These are phyloP conservation scores for Stylonectria norvegica DNA, from an alignment of 2,329 filamentous ascomycete species.

Conservation along the genomic window DNA sequence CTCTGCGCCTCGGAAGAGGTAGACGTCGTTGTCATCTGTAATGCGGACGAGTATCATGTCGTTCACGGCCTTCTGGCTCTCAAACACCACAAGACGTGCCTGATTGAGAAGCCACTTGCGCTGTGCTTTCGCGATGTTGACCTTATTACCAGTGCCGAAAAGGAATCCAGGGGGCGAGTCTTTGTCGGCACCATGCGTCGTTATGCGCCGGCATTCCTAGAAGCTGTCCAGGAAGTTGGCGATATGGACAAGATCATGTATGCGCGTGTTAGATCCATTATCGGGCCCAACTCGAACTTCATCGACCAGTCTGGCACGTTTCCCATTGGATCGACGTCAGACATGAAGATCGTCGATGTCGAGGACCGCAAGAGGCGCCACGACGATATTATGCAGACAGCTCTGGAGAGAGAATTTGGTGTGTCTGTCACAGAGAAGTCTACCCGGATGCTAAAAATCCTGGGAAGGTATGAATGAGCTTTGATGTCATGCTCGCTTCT, in stretches of 20 bases:
- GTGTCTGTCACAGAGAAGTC: constrained; percentile 4
- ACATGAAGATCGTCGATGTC: neutral
- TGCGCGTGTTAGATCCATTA: constrained; percentile 40
- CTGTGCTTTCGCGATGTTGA: constrained; percentile 46
- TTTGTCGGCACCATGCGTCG: constrained; percentile 61
- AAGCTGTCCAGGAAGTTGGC: constrained; percentile 52
- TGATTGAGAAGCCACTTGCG: constrained; percentile 58
- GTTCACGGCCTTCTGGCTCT: constrained; percentile 50
- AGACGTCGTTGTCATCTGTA: constrained; percentile 53
- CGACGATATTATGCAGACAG: neutral
- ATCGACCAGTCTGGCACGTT: constrained; percentile 16
- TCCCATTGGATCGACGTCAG: constrained; percentile 11
- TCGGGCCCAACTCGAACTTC: constrained; percentile 12
- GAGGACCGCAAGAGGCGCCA: constrained; percentile 1
- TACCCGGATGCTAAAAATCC: constrained; percentile 3
- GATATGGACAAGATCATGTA: constrained; percentile 52
- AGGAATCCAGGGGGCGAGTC: constrained; percentile 39
- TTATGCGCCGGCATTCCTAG: constrained; percentile 53
- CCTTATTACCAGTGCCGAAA: constrained; percentile 48
- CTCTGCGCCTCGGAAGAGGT: constrained; percentile 42
- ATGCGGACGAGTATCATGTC: constrained; percentile 52
- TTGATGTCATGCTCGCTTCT: neutral
- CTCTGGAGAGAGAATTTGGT: constrained; percentile 1
- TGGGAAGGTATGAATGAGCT: constrained; percentile 5
- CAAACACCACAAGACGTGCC: constrained; percentile 50